A percentile compares a stretch with the other conserved stretches of the same genome.
These are phyloP conservation scores for Tricholoma flavovirens DNA, from an alignment of 768 basidiomycete species.

Conservation along the genomic window DNA sequence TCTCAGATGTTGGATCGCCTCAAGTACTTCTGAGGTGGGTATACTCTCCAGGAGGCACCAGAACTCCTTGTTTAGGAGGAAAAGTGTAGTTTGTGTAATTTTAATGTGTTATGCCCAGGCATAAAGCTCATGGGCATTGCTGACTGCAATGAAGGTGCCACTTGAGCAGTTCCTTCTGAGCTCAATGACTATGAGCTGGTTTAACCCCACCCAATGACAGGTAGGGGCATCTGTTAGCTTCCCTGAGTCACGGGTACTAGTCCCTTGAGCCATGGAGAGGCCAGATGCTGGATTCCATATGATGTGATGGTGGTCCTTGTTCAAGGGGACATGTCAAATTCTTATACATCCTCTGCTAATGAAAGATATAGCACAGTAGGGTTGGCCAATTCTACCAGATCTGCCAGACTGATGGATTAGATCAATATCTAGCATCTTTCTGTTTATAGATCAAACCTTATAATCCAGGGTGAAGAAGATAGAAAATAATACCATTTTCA, in stretches of 20 bases:
- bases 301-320: constrained; percentile 9
- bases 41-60: background rate
- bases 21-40: background rate
- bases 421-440: too few relatives aligned
- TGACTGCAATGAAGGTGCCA: background rate
- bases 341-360: too few relatives aligned
- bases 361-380: too few relatives aligned
- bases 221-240: constrained; percentile 6
- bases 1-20: background rate
- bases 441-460: too few relatives aligned
- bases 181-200: constrained; percentile 1
- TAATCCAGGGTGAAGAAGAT: too few relatives aligned
- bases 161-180: background rate
- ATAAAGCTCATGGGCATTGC: background rate
- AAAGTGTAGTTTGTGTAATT: background rate
- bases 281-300: constrained; percentile 6
- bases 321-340: background rate
- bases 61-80: background rate
- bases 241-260: constrained; percentile 3
- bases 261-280: constrained; percentile 8
- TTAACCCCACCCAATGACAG: background rate
- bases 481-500: too few relatives aligned
- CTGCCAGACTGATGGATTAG: too few relatives aligned
- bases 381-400: too few relatives aligned
- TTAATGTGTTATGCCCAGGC: background rate